phyloP scores from a whole-genome alignment of 2,329 filamentous ascomycete species.

The Diaporthe amygdali region DNA sequence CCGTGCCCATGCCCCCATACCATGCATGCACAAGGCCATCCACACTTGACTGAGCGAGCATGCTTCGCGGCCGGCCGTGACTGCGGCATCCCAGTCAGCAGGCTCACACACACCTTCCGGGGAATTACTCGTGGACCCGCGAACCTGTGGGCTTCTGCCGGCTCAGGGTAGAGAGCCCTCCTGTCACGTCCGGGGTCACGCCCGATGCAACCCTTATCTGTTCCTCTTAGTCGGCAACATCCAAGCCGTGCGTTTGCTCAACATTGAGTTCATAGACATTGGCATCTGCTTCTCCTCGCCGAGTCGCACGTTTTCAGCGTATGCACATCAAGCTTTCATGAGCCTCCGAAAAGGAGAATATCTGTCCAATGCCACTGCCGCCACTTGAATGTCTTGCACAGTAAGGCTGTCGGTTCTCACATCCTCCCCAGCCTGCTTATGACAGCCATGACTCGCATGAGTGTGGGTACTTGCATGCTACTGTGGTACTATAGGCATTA shows the following conservation, averaged over 20 bases:
- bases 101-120: background rate
- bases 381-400: background rate
- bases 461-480: constrained; percentile 1
- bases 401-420: constrained; percentile 8
- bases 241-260: background rate
- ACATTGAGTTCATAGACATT: background rate
- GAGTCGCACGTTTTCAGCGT: no score
- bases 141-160: constrained; percentile 13
- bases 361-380: background rate
- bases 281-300: background rate
- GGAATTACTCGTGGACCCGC: constrained; percentile 9
- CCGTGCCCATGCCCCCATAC: no score
- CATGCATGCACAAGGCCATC: background rate
- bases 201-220: constrained; percentile 1
- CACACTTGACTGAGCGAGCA: background rate
- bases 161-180: constrained; percentile 10
- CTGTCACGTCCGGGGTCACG: constrained; percentile 12
- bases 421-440: constrained; percentile 5
- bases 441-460: constrained; percentile 14
- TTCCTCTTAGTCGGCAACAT: background rate
- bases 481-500: background rate
- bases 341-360: background rate
- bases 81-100: background rate
- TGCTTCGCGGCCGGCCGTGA: background rate
- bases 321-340: no score